phyloP scores from a whole-genome alignment of 2,329 filamentous ascomycete genomes.

The Aspergillus uvarum region DNA sequence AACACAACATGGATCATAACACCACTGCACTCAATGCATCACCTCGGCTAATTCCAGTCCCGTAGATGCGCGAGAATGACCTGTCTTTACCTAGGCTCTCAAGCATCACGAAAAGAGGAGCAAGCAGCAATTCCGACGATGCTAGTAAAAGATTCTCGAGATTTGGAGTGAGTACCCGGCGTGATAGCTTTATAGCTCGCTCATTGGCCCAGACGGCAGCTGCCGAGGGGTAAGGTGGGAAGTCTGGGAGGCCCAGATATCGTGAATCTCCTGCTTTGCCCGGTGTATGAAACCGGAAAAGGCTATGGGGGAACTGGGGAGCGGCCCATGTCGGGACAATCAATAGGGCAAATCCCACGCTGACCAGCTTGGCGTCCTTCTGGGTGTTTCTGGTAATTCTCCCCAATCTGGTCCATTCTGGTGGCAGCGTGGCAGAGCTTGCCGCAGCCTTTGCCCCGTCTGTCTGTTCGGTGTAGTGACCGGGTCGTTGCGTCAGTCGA shows the following conservation, averaged over 20 bases:
- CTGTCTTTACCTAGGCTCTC: neutral
- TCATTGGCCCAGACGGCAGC: slow-evolving; percentile 33
- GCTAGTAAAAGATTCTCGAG: slow-evolving; percentile 34
- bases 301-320: slow-evolving; percentile 27
- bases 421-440: slow-evolving; percentile 15
- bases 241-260: slow-evolving; percentile 25
- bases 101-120: slow-evolving; percentile 11
- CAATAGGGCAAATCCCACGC: slow-evolving; percentile 13
- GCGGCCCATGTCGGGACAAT: slow-evolving; percentile 34
- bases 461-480: slow-evolving; percentile 34
- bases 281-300: slow-evolving; percentile 46
- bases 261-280: slow-evolving; percentile 44
- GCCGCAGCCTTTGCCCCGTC: slow-evolving; percentile 27
- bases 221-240: slow-evolving; percentile 25
- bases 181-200: slow-evolving; percentile 12
- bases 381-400: no score
- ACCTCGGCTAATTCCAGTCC: neutral
- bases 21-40: neutral
- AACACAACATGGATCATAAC: no score
- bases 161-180: slow-evolving; percentile 25
- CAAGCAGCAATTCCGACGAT: slow-evolving; percentile 18
- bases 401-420: neutral
- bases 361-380: slow-evolving; percentile 16
- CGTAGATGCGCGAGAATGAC: neutral
- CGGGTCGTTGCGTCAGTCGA: slow-evolving; percentile 38